Conservation (phyloP, 23 red algal species). For the Cyanidioschyzon merolae region DNA sequence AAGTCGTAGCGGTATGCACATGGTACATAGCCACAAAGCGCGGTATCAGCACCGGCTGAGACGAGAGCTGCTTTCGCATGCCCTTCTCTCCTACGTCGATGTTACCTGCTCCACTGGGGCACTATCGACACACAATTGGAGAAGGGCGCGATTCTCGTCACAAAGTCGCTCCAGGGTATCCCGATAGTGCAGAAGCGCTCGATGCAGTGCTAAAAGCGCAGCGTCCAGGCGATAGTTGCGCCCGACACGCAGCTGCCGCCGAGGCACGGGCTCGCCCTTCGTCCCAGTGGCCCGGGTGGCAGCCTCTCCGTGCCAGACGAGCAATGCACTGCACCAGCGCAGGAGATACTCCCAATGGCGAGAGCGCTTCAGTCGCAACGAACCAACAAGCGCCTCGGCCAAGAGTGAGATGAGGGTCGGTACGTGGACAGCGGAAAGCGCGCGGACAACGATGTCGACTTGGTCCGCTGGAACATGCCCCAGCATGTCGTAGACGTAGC, state of each 20-base stretch:
- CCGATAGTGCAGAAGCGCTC: neutral
- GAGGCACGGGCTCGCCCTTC: neutral
- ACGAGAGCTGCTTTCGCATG: no score
- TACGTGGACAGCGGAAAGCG: neutral
- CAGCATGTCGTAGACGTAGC: slow-evolving; percentile 31
- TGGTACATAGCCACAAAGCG: no score
- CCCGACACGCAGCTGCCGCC: neutral
- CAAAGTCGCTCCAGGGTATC: slow-evolving; percentile 6
- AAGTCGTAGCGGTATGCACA: no score
- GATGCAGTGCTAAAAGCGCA: neutral
- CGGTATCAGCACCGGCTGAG: no score
- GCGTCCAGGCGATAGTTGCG: neutral
- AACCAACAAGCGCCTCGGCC: neutral
- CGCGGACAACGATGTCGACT: slow-evolving; percentile 25
- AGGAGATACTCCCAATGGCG: slow-evolving; percentile 7
- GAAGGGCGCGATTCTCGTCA: slow-evolving; percentile 3
- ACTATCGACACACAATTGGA: neutral
- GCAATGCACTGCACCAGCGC: slow-evolving; percentile 4
- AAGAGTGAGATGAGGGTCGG: neutral
- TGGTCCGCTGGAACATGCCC: slow-evolving; percentile 32
- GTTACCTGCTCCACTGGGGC: no score
- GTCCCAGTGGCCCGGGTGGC: neutral
- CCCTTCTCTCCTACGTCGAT: no score
- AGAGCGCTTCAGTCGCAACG: neutral
- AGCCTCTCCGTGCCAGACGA: neutral